phyloP scores from a whole-genome alignment of 2,329 filamentous ascomycete genomes.

The Zymoseptoria tritici region DNA sequence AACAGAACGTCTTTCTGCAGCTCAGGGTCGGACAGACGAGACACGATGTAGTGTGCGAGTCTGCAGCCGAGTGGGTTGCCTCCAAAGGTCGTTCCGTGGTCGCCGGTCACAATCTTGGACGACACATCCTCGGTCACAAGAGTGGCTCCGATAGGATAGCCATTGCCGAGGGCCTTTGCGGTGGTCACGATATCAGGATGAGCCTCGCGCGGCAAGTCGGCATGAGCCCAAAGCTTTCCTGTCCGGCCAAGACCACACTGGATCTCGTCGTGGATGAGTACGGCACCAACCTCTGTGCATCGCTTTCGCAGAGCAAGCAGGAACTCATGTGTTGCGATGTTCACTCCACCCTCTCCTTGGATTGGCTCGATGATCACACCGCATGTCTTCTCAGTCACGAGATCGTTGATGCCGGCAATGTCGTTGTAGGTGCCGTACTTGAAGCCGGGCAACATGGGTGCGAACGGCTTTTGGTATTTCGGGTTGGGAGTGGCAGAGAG shows the following conservation, averaged over 20 bases:
- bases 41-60: constrained; percentile 78
- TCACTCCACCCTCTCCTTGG: constrained; percentile 91
- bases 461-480: constrained; percentile 93
- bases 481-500: constrained; percentile 95
- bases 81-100: constrained; percentile 91
- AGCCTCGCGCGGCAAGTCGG: constrained; percentile 62
- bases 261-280: constrained; percentile 94
- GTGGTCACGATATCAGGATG: constrained; percentile 92
- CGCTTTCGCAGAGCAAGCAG: constrained; percentile 73
- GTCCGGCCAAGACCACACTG: constrained; percentile 89
- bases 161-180: constrained; percentile 93
- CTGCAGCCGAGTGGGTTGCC: constrained; percentile 83
- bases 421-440: constrained; percentile 82
- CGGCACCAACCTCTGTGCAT: constrained; percentile 78
- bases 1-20: constrained; percentile 62
- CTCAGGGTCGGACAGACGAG: constrained; percentile 61
- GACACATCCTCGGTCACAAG: constrained; percentile 60
- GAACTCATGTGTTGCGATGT: constrained; percentile 76
- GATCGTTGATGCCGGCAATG: constrained; percentile 57
- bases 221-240: constrained; percentile 84
- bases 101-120: constrained; percentile 63
- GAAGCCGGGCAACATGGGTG: constrained; percentile 93
- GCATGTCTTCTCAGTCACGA: constrained; percentile 80
- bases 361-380: constrained; percentile 96
- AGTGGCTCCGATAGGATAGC: constrained; percentile 87